Percentiles rank a stretch among this genome's conserved stretches.
Evolutionary conservation across 129 eudicot genomes (phyloP).

Genomic region (Chrysanthemum makinoi): DNA sequence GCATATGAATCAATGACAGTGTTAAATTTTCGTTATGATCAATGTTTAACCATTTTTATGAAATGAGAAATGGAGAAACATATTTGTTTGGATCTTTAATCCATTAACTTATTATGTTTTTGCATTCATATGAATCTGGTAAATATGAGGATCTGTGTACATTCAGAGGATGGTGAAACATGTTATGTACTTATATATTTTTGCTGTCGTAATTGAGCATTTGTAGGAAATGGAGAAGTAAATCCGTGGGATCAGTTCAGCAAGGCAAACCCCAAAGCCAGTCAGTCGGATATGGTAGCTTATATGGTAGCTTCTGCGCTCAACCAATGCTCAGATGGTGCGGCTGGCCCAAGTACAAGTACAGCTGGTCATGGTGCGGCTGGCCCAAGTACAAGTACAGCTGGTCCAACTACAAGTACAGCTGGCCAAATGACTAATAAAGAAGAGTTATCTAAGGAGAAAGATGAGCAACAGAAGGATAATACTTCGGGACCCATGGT

Average conservation of each 20-base stretch:
- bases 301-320: conserved; percentile 32
- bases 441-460: conserved; percentile 22
- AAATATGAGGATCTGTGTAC: background rate
- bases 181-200: conserved; percentile 2
- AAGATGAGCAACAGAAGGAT: conserved; percentile 19
- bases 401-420: no score
- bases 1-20: background rate
- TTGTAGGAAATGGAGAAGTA: conserved; percentile 34
- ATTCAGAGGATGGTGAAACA: background rate
- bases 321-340: conserved; percentile 42
- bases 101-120: no score
- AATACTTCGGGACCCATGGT: conserved; percentile 31
- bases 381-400: conserved; percentile 26
- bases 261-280: conserved; percentile 34
- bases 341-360: conserved; percentile 28
- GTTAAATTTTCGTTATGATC: background rate
- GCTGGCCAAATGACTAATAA: background rate
- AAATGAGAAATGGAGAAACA: background rate
- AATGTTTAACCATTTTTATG: background rate
- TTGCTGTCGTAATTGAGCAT: conserved; percentile 5
- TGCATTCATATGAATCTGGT: no score
- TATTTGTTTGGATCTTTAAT: background rate
- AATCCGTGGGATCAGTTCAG: conserved; percentile 61
- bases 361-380: conserved; percentile 20
- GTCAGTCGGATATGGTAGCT: conserved; percentile 37